These are phyloP conservation scores for Penicillium canariense DNA, from an alignment of 495 filamentous ascomycete genomes.

Conservation along the genomic window DNA sequence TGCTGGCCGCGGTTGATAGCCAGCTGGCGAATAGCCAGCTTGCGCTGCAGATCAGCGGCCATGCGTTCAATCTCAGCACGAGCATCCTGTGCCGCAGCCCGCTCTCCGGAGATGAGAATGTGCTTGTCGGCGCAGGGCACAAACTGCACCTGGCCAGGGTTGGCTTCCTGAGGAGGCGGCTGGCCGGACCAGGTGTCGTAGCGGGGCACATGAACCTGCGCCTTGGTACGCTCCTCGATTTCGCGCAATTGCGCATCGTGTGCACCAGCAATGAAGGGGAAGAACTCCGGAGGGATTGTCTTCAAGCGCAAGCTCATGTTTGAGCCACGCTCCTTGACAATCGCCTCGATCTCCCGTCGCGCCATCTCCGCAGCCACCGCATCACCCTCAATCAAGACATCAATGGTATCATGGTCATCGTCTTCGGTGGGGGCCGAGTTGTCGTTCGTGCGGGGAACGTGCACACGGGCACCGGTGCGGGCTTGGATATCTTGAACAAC, in stretches of 20 bases:
- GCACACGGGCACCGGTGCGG: conserved; percentile 80
- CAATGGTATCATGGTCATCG: conserved; percentile 78
- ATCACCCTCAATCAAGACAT: conserved; percentile 88
- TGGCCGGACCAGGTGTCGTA: conserved; percentile 71
- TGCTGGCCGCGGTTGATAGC: conserved; percentile 76
- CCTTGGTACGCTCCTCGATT: conserved; percentile 67
- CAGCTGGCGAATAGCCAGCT: conserved; percentile 68
- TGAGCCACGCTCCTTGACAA: conserved; percentile 80
- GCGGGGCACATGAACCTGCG: conserved; percentile 76
- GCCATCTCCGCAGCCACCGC: conserved; percentile 79
- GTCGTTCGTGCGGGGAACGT: conserved; percentile 77
- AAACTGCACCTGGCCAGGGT: conserved; percentile 66
- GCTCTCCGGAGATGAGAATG: conserved; percentile 85
- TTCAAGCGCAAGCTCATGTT: conserved; percentile 74
- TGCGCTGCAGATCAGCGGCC: conserved; percentile 66
- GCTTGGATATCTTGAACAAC: conserved; percentile 84
- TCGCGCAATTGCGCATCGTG: conserved; percentile 64
- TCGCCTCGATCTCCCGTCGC: conserved; percentile 73
- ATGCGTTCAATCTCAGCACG: conserved; percentile 74
- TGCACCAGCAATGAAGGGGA: conserved; percentile 88
- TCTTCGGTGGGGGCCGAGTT: conserved; percentile 44
- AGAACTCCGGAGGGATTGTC: conserved; percentile 86
- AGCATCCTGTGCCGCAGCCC: conserved; percentile 74
- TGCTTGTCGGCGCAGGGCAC: conserved; percentile 60
- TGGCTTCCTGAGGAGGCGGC: conserved; percentile 64